Base-by-base conservation (phyloP, 2,329 filamentous ascomycete species). In the Colletotrichum agaves region DNA sequence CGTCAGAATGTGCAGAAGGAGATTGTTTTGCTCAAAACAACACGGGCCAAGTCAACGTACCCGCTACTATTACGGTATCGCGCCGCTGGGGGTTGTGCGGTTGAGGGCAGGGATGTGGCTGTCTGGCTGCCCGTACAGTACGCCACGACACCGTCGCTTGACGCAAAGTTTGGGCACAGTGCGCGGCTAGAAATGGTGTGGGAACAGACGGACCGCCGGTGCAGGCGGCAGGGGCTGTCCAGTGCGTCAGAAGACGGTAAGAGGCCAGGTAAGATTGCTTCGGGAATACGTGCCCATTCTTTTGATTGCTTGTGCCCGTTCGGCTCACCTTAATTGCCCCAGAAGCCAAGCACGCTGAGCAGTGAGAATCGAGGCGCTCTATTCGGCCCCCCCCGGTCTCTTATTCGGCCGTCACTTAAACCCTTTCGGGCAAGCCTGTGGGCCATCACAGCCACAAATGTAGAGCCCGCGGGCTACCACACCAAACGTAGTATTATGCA, bases 181-280 rank as follows among this genome's bases (percentile, higher is more conserved):
- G 64, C 55, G 31, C 12, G 21, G 27, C 3, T 1, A 37, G 13
- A 8, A 37, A 12, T 10, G 8, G n/a, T 50, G 44, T 27, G 31
- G 46, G 31, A 33, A 37, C 35, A 55, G 43, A 37, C 44, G 27
- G 55, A 31, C 31, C 4, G 31, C 15, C 6, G 17, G 4, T 43
- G 37, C 59, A 17, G 27, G 33, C 27, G 33, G 46, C 61, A 64
- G 23, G 64, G 61, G 47, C 27, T 33, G 46, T 47, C 53, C 59
- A 64, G 61, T 67, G 64, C 64, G 61, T 67, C 64, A 64, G 64
- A 47, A 53, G 53, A 59, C 53, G 64, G 60, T 67, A 67, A 64
- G 37, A 46, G 52, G 64, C 64, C 27, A 59, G 23, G 39, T 31
- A 39, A 11, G 13, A 47, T 46, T 59, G 37, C 7, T 49, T 44